Base-by-base conservation (phyloP, 2,329 filamentous ascomycete genomes). In the Fusarium phyllophilum region DNA sequence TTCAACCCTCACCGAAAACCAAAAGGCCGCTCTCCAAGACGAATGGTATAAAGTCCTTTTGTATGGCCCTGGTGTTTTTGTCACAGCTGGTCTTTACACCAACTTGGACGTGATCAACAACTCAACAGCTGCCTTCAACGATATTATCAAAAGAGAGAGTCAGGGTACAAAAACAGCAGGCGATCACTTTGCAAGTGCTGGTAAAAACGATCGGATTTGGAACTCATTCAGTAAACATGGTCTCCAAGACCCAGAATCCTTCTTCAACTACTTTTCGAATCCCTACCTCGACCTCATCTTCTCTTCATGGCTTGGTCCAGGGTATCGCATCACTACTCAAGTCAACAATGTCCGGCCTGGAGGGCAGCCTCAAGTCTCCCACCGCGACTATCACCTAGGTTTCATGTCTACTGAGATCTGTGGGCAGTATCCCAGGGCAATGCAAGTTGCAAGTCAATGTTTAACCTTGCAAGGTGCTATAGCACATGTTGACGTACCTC, bases 161-260 rank as follows among this genome's bases (percentile, higher is more conserved):
- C 72, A 80, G 36, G 74, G 75, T 11, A 54, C 76, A 29, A 78
- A 78, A 31, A 56, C 79, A 3, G 85, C 86, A 58, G 90, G 90
- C 29, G 90, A 92, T 78, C 90, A 92, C 75, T 92, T 92, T 78
- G 88, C 89, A 3, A 80, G 84, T 9, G 83, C 84, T 5, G 86
- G 87, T 29, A 84, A 85, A 31, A 92, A 92, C 76, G 84, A 87
- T 61, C 85, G 90, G 15, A 90, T 92, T 81, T 92, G 89, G 89
- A 92, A 92, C 81, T 89, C 89, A 0, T 89, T 91, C 79, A 86
- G 86, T 70, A 92, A 92, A 76, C 90, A 91, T 75, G 87, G 85
- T 26, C 78, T 87, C 5, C 77, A 81, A 34, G 85, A 90, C 69
- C 86, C 89, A 0, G 48, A 76, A 0, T 88, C 86, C 0, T 92